A percentile compares a stretch with the other conserved stretches of the same genome.
phyloP scores from a whole-genome alignment of 2,329 filamentous ascomycete genomes.

The Aspergillus viridinutans region DNA sequence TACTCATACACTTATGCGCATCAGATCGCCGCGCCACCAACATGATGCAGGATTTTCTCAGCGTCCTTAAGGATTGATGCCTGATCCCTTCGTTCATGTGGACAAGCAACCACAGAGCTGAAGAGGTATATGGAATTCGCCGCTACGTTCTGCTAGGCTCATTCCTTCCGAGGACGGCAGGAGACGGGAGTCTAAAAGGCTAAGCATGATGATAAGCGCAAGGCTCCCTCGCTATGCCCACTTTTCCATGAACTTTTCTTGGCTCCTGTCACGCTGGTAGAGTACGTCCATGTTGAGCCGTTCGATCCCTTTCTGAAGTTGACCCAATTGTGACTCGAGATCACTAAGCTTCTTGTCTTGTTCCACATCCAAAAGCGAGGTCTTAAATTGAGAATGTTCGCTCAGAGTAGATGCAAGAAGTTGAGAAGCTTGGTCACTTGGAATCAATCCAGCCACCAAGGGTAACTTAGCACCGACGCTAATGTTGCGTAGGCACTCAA shows the following conservation, averaged over 20 bases:
- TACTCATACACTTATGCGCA: not conserved
- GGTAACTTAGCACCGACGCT: slow-evolving; percentile 28
- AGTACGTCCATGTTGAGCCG: slow-evolving; percentile 31
- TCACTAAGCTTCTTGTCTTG: slow-evolving; percentile 24
- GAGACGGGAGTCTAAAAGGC: not conserved
- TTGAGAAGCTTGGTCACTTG: slow-evolving; percentile 30
- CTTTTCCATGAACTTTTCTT: slow-evolving; percentile 29
- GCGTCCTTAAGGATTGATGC: not conserved
- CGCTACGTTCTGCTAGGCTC: not conserved
- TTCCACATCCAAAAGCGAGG: slow-evolving; percentile 24
- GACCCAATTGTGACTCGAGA: slow-evolving; percentile 28
- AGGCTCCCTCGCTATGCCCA: slow-evolving; percentile 21
- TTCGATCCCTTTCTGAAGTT: slow-evolving; percentile 31
- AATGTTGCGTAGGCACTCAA: slow-evolving; percentile 25
- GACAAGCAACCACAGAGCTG: not conserved
- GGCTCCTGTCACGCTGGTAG: slow-evolving; percentile 26
- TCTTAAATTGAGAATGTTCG: slow-evolving; percentile 24
- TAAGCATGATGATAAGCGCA: not conserved
- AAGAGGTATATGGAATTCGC: not conserved
- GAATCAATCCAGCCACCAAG: slow-evolving; percentile 23
- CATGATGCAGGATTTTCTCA: not conserved
- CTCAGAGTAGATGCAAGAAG: slow-evolving; percentile 30
- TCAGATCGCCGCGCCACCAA: not conserved
- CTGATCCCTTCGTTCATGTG: not conserved
- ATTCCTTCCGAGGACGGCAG: not conserved